Evolutionary conservation across 1,284 basidiomycete species (phyloP).

Genomic region (Anthracocystis setariae): DNA sequence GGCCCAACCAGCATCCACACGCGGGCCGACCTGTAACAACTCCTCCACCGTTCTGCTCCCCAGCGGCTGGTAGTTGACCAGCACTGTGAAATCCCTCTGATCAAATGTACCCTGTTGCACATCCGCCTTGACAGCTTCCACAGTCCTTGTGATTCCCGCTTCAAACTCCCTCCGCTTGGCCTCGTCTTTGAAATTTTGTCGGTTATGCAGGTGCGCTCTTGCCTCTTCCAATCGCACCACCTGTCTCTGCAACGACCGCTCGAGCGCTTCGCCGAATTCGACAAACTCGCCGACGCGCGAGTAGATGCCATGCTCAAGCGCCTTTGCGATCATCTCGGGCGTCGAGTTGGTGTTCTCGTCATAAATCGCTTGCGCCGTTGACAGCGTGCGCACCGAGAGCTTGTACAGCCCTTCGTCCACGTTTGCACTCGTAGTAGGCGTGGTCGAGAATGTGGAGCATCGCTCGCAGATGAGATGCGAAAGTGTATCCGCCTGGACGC

Average conservation of each 20-base stretch:
- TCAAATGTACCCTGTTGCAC: slow-evolving; percentile 24
- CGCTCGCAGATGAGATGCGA: slow-evolving; percentile 38
- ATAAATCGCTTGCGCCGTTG: slow-evolving; percentile 43
- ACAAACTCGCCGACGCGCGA: slow-evolving; percentile 57
- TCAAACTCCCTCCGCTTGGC: slow-evolving; percentile 10
- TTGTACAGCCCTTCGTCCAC: slow-evolving; percentile 32
- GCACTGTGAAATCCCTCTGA: slow-evolving; percentile 46
- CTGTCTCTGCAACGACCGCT: slow-evolving; percentile 47
- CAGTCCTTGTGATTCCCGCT: slow-evolving; percentile 13
- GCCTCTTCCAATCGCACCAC: slow-evolving; percentile 37
- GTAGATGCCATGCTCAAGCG: slow-evolving; percentile 54
- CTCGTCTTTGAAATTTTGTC: slow-evolving; percentile 14
- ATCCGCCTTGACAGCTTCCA: slow-evolving; percentile 17
- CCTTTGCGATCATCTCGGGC: slow-evolving; percentile 50
- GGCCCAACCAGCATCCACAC: slow-evolving; percentile 24
- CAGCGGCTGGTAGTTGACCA: slow-evolving; percentile 47
- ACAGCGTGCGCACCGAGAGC: slow-evolving; percentile 17
- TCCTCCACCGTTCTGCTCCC: slow-evolving; percentile 21
- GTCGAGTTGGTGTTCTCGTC: slow-evolving; percentile 44
- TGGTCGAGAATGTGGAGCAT: slow-evolving; percentile 11
- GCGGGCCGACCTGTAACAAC: slow-evolving; percentile 29
- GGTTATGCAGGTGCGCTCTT: slow-evolving; percentile 25
- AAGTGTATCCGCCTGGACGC: slow-evolving; percentile 50
- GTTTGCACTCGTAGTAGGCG: not conserved
- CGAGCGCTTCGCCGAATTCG: slow-evolving; percentile 50